Evolutionary conservation across 257 asterid species (phyloP).

Genomic region (Rhazya stricta): DNA sequence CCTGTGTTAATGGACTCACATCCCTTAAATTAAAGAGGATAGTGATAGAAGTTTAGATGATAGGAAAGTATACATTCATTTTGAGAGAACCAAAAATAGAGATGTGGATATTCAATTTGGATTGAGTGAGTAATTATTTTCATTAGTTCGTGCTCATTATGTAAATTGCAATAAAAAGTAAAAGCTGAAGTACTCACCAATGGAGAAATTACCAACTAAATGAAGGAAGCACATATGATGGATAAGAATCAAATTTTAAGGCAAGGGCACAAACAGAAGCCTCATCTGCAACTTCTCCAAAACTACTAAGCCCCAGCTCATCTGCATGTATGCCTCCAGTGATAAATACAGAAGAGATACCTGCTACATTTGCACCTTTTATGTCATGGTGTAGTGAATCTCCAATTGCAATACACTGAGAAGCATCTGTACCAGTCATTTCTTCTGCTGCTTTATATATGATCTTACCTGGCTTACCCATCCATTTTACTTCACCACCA

Average conservation of each 20-base stretch:
- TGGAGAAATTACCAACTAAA: slow-evolving; percentile 61
- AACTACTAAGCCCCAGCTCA: slow-evolving; percentile 65
- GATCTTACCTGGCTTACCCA: slow-evolving; percentile 97
- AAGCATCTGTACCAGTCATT: slow-evolving; percentile 61
- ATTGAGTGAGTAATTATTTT: too few species aligned
- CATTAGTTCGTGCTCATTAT: not conserved
- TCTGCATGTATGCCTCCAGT: slow-evolving; percentile 81
- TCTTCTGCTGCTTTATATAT: slow-evolving; percentile 77
- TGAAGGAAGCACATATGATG: slow-evolving; percentile 71
- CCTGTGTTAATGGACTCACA: too few species aligned
- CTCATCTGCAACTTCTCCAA: slow-evolving; percentile 61
- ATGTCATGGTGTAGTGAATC: slow-evolving; percentile 97
- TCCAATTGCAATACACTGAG: slow-evolving; percentile 84
- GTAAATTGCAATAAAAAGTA: not conserved
- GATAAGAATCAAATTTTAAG: slow-evolving; percentile 55
- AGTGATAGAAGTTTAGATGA: not conserved
- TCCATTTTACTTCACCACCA: slow-evolving; percentile 99
- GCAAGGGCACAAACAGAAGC: slow-evolving; percentile 56
- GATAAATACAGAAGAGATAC: slow-evolving; percentile 58
- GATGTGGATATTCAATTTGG: not conserved
- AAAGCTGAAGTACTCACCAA: not conserved
- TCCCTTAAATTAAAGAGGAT: not conserved
- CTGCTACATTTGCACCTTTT: slow-evolving; percentile 79
- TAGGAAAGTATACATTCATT: not conserved
- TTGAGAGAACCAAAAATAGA: not conserved